Percentiles rank a stretch among this genome's conserved stretches.
Conservation (phyloP, 139 green algal species). For the Chlorella sp. region DNA sequence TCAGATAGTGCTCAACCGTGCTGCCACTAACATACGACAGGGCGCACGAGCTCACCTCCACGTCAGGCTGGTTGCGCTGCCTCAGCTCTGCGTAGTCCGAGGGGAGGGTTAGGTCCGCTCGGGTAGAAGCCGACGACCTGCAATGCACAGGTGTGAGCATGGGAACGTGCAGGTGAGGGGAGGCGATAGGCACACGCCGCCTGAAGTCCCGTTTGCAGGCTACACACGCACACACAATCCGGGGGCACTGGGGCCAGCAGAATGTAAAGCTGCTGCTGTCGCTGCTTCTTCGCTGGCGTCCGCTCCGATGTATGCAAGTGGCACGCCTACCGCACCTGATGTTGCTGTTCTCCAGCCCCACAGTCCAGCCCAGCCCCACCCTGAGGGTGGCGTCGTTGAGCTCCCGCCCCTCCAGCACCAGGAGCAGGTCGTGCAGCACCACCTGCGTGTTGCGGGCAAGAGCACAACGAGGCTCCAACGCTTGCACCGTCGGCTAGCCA, state of each 20-base stretch:
- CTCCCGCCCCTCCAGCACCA: conserved; percentile 21
- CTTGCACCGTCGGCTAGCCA: background rate
- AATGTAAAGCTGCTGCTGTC: too few species aligned
- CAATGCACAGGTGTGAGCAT: background rate
- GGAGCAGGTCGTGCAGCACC: conserved; percentile 31
- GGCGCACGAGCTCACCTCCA: background rate
- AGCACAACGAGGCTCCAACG: background rate
- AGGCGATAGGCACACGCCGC: too few species aligned
- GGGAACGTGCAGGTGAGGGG: too few species aligned
- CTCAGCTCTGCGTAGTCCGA: background rate
- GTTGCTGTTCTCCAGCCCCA: conserved; percentile 6
- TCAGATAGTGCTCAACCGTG: background rate
- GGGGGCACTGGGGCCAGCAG: too few species aligned
- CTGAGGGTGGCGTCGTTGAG: conserved; percentile 21
- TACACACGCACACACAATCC: background rate
- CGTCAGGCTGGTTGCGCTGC: background rate
- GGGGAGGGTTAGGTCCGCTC: background rate
- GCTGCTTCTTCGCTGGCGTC: too few species aligned
- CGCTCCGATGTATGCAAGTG: background rate
- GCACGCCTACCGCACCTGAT: conserved; percentile 9
- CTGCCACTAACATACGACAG: too few species aligned
- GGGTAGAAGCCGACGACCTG: background rate
- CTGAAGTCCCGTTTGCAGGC: background rate
- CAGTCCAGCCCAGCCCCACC: conserved; percentile 21
- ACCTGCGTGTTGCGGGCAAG: conserved; percentile 3